These are phyloP conservation scores for Cynanchum wilfordii DNA, from an alignment of 257 asterid species.

Conservation along the genomic window DNA sequence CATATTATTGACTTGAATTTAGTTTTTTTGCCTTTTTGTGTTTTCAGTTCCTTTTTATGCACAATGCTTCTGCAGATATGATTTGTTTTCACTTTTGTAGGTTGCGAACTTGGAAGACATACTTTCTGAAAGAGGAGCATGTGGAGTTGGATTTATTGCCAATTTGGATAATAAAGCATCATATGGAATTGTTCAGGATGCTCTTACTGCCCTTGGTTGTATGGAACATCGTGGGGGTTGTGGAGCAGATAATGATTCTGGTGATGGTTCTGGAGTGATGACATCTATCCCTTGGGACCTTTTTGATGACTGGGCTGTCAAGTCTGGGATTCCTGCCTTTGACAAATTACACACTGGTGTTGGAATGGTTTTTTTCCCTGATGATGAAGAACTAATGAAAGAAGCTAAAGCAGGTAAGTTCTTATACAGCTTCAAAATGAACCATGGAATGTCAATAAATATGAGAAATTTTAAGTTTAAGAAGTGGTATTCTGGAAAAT, in stretches of 20 bases:
- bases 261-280: conserved; percentile 98
- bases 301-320: conserved; percentile 79
- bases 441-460: neutral
- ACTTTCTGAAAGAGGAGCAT: conserved; percentile 83
- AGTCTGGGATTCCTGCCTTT: conserved; percentile 63
- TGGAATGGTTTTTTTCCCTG: conserved; percentile 94
- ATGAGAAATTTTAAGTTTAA: neutral
- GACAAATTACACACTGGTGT: conserved; percentile 85
- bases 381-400: conserved; percentile 54
- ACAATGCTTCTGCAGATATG: neutral
- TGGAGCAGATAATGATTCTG: conserved; percentile 99
- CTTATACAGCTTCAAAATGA: neutral
- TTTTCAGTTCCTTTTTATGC: neutral
- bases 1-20: neutral
- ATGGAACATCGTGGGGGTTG: conserved; percentile 99
- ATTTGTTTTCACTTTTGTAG: conserved; percentile 33
- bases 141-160: conserved; percentile 99
- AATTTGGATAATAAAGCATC: conserved; percentile 82
- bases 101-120: conserved; percentile 86
- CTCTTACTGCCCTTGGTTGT: conserved; percentile 94
- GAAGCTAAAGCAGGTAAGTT: conserved; percentile 74
- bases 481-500: neutral
- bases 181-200: conserved; percentile 75
- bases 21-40: neutral
- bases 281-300: conserved; percentile 96